These are phyloP conservation scores for Chrysoporthe puriensis DNA, from an alignment of 2,329 filamentous ascomycete species.

Conservation along the genomic window DNA sequence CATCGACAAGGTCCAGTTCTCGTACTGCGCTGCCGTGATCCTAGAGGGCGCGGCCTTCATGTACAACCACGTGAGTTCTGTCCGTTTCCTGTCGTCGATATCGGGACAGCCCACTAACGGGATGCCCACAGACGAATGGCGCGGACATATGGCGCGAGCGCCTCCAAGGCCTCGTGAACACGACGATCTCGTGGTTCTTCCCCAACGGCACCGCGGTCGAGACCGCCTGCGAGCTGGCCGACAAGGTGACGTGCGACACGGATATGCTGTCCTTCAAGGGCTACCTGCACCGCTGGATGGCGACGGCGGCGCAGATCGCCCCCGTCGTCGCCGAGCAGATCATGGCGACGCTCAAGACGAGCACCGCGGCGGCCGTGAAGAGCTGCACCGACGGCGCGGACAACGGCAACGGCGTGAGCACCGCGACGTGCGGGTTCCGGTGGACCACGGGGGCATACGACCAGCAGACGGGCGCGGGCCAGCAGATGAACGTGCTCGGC, in stretches of 20 bases:
- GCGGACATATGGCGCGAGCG: conserved; percentile 55
- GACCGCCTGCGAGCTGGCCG: conserved; percentile 57
- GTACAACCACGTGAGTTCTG: conserved; percentile 58
- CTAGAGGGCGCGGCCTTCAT: conserved; percentile 64
- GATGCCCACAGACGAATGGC: conserved; percentile 47
- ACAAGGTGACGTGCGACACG: conserved; percentile 53
- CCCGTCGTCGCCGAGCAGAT: conserved; percentile 50
- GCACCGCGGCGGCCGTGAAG: conserved; percentile 51
- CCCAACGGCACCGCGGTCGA: conserved; percentile 46
- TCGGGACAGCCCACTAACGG: neutral
- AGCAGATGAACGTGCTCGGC: conserved; percentile 56
- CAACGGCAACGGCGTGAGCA: conserved; percentile 37
- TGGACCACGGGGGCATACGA: conserved; percentile 53
- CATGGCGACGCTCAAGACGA: conserved; percentile 47
- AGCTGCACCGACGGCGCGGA: conserved; percentile 41
- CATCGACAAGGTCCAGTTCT: conserved; percentile 61
- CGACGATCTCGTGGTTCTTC: conserved; percentile 40
- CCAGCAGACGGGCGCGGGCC: conserved; percentile 53
- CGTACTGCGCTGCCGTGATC: conserved; percentile 63
- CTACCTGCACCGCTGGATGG: conserved; percentile 55
- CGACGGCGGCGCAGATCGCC: conserved; percentile 51
- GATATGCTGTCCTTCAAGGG: conserved; percentile 65
- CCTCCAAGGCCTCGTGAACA: conserved; percentile 51
- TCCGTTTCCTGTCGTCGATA: neutral
- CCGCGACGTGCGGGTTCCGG: conserved; percentile 52